Conservation (phyloP, 345 rosid genomes). For the Eucalyptus melliodora region DNA sequence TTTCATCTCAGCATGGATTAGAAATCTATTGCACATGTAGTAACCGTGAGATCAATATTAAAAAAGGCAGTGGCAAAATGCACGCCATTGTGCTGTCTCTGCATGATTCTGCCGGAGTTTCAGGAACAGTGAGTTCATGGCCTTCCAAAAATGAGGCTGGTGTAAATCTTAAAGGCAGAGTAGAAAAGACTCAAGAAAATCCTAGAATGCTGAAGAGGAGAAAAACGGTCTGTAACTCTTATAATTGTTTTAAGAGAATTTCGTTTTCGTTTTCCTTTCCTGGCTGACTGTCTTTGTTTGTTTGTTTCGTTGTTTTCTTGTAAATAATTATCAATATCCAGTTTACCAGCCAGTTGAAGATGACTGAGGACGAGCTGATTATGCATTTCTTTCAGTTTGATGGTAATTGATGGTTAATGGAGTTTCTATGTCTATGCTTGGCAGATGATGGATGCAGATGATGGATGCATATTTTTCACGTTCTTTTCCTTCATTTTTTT, state of each 20-base stretch:
- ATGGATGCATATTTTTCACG: neutral
- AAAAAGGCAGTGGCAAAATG: too few relatives aligned
- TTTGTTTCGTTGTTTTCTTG: neutral
- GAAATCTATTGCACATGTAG: too few relatives aligned
- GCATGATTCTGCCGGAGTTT: too few relatives aligned
- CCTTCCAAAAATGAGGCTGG: too few relatives aligned
- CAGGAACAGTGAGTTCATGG: too few relatives aligned
- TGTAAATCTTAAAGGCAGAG: too few relatives aligned
- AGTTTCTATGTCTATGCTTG: neutral
- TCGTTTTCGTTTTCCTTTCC: neutral
- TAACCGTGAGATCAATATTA: rapidly evolving
- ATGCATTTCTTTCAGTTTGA: slow-evolving; percentile 73
- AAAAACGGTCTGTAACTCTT: too few relatives aligned
- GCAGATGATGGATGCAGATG: neutral
- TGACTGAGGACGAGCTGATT: slow-evolving; percentile 74
- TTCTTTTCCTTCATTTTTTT: neutral
- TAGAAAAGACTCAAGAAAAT: too few relatives aligned
- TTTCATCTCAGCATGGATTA: too few relatives aligned
- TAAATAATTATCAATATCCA: neutral
- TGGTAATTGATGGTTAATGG: slow-evolving; percentile 22
- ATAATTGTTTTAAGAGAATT: neutral
- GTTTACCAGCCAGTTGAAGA: slow-evolving; percentile 48
- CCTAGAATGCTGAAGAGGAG: too few relatives aligned
- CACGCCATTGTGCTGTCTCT: too few relatives aligned
- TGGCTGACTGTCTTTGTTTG: slow-evolving; percentile 20